A percentile compares a stretch with the other conserved stretches of the same genome.
phyloP scores from a whole-genome alignment of 768 basidiomycete genomes.

The Infundibulicybe gibba region DNA sequence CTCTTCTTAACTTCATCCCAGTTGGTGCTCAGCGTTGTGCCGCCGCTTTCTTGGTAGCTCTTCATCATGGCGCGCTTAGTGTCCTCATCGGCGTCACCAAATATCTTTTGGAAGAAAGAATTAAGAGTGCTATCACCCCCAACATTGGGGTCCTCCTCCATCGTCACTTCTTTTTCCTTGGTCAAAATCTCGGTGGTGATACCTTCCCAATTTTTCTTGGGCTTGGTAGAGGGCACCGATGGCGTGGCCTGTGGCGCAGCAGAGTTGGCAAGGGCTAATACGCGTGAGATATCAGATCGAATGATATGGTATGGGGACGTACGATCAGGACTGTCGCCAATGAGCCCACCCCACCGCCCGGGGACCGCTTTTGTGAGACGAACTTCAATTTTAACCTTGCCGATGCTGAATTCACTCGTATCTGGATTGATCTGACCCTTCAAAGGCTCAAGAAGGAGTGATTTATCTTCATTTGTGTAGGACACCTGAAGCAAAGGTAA shows the following conservation, averaged over 20 bases:
- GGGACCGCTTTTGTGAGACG: conserved; percentile 62
- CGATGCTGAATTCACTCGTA: conserved; percentile 60
- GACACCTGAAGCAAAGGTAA: conserved; percentile 33
- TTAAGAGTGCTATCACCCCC: conserved; percentile 88
- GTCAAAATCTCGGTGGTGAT: conserved; percentile 67
- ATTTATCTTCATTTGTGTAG: conserved; percentile 68
- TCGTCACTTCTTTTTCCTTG: conserved; percentile 64
- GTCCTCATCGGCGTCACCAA: conserved; percentile 86
- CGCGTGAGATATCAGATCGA: conserved; percentile 1
- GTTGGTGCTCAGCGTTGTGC: conserved; percentile 93
- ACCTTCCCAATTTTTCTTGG: conserved; percentile 87
- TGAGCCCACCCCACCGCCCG: conserved; percentile 73
- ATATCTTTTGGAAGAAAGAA: conserved; percentile 89
- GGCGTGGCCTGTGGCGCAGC: conserved; percentile 16
- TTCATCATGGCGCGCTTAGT: conserved; percentile 97
- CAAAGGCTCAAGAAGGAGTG: conserved; percentile 73
- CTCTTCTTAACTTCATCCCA: conserved; percentile 85
- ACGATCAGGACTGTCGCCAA: conserved; percentile 79
- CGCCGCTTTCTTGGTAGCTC: conserved; percentile 92
- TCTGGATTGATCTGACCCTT: conserved; percentile 75
- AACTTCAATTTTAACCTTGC: conserved; percentile 88
- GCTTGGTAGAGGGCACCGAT: conserved; percentile 30
- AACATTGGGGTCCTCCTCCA: conserved; percentile 82
- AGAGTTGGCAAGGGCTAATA: conserved; percentile 26
- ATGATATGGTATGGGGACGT: conserved; percentile 21